phyloP scores from a whole-genome alignment of 176 grass and related monocot genomes.

The Themeda triandra region DNA sequence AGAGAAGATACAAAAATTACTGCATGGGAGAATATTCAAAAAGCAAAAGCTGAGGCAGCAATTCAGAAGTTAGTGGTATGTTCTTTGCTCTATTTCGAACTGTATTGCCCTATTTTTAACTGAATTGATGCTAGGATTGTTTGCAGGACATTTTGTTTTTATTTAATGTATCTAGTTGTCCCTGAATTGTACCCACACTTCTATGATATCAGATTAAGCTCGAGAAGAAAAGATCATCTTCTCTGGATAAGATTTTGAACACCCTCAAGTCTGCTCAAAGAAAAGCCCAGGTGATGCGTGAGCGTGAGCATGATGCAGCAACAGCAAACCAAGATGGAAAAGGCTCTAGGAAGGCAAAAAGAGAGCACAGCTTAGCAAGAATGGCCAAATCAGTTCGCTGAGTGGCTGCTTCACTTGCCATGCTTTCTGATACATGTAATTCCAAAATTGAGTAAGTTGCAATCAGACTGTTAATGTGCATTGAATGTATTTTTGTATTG shows the following conservation, averaged over 20 bases:
- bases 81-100: constrained; percentile 17
- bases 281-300: constrained; percentile 70
- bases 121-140: constrained; percentile 13
- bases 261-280: constrained; percentile 77
- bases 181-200: constrained; percentile 11
- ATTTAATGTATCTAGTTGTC: constrained; percentile 1
- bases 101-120: not conserved
- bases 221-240: constrained; percentile 85
- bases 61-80: constrained; percentile 89
- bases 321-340: constrained; percentile 48
- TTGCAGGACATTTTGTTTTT: not conserved
- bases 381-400: constrained; percentile 69
- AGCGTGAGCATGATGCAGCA: constrained; percentile 47
- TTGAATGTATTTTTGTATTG: not conserved
- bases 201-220: constrained; percentile 62
- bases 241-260: constrained; percentile 81
- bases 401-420: constrained; percentile 95
- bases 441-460: constrained; percentile 29
- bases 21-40: constrained; percentile 94
- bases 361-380: constrained; percentile 42
- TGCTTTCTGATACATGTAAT: constrained; percentile 56
- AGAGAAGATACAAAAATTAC: constrained; percentile 80
- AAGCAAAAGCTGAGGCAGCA: constrained; percentile 79
- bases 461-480: not conserved
- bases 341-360: constrained; percentile 41